Base-by-base conservation (phyloP, 1,284 basidiomycete genomes). In the Dichomitus squalens region DNA sequence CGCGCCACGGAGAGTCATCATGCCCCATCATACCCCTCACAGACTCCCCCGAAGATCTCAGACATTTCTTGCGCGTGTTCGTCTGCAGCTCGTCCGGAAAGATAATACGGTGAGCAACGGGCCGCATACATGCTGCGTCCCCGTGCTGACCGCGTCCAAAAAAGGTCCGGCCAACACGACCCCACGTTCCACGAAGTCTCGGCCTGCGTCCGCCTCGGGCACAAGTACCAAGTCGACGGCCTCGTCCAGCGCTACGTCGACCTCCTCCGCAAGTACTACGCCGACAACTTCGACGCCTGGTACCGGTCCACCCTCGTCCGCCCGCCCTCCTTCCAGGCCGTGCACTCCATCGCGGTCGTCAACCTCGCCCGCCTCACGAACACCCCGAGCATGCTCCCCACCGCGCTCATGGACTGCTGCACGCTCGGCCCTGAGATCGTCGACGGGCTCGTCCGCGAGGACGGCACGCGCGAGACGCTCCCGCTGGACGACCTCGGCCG, bases 351-450 rank as follows among this genome's bases (percentile, higher is more conserved):
- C 38, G 58, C 55, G 12, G 63, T 59, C 36, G 63, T 64, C 34
- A 62, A 61, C 49, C 57, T 64, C 53, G 63, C 63, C 12, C 63
- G 58, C 11, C 51, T 61, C 29, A 52, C 50, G 7, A 53, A 39
- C 40, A 41, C 31, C 12, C 21, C 23, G 4, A 11, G 40, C 7
- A 44, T 64, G 9, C 57, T 64, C 48, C 63, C 63, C 35, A 40
- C 58, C 18, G 63, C 63, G 21, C 63, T 64, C 51, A 60, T 60
- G 60, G 58, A 55, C 39, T 64, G 63, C 58, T 64, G 60, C 52
- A 56, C 54, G 20, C 57, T 61, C 38, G 63, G 58, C 21, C 49
- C 57, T 8, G 55, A 59, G 35, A 53, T 64, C 43, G 53, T 64
- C 11, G 29, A 51, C 40, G 63, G 63, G 0, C 38, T 60, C 38